Base-by-base conservation (phyloP, 108 stramenopile species). In the Skeletonema menzelii region DNA sequence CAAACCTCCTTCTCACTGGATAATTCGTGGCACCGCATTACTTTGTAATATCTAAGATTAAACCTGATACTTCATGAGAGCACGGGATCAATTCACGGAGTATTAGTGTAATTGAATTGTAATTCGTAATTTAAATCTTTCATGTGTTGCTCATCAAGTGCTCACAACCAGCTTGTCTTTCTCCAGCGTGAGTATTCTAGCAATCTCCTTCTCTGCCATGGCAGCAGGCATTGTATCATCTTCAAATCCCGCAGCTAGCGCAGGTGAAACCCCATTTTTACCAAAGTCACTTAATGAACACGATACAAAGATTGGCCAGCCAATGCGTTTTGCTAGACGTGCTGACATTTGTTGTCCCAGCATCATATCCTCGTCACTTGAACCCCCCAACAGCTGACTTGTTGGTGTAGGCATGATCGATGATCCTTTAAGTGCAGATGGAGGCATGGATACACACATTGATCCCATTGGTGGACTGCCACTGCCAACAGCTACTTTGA, bases 1-100 rank as follows among this genome's bases (percentile, higher is more conserved):
- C 62, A 89, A 88, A 56, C 70, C 79, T 38, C 87, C 90, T 1
- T 77, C 73, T 11, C 86, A 91, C 73, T 97, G 94, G 93, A 84
- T 81, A 4, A 71, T 96, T 30, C 85, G 96, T 11, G 96, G 95
- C 0, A 83, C 76, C 10, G 82, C 88, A 0, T 73, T 93, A 8
- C 67, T 96, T 8, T 91, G 90, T 68, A 95, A 95, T 73, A 69
- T 70, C 20, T 70, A 78, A 30, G 26, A 27, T 60, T 15, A 70
- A 4, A 32, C 1, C 8, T 35, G 1, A n/a, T n/a, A n/a, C n/a
- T n/a, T n/a, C n/a, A n/a, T n/a, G n/a, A n/a, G n/a, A n/a, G n/a
- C n/a, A n/a, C n/a, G n/a, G n/a, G n/a, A n/a, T n/a, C n/a, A n/a
- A n/a, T n/a, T n/a, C n/a, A n/a, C n/a, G n/a, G n/a, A 35, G 8